These are phyloP conservation scores for Pseudozyma hubeiensis DNA, from an alignment of 1,284 basidiomycete species.

Conservation along the genomic window DNA sequence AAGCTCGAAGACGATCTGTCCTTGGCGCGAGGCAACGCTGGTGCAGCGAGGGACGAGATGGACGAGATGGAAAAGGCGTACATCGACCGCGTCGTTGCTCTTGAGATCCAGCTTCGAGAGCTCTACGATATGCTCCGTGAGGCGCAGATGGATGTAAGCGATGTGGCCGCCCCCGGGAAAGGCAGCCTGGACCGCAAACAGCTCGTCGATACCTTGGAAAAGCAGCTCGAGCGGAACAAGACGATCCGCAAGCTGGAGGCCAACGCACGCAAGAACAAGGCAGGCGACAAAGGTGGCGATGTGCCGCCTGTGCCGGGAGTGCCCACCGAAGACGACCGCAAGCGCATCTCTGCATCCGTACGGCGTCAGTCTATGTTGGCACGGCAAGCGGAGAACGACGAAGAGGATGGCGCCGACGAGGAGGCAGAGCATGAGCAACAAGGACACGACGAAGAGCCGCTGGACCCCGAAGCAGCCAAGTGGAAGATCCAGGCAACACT, in stretches of 20 bases:
- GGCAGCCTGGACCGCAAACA: conserved; percentile 62
- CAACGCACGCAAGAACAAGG: conserved; percentile 59
- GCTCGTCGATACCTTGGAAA: conserved; percentile 74
- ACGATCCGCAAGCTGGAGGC: conserved; percentile 69
- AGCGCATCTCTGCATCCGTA: conserved; percentile 51
- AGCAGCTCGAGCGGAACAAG: conserved; percentile 67
- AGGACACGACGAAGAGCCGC: conserved; percentile 29
- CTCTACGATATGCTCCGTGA: conserved; percentile 84
- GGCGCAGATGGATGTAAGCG: conserved; percentile 78
- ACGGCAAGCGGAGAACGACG: conserved; percentile 10
- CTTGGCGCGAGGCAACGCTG: conserved; percentile 80
- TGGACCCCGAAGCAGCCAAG: conserved; percentile 59
- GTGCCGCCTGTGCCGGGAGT: conserved; percentile 23
- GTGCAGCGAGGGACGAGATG: conserved; percentile 73
- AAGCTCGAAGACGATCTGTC: conserved; percentile 83
- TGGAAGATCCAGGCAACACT: conserved; percentile 67
- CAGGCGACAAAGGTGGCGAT: conserved; percentile 1
- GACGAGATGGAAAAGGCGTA: conserved; percentile 83
- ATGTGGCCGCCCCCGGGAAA: conserved; percentile 51
- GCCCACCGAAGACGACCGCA: conserved; percentile 44
- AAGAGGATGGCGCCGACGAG: conserved; percentile 13
- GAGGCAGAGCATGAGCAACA: conserved; percentile 14
- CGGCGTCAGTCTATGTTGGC: conserved; percentile 45
- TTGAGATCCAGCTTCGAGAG: conserved; percentile 92
- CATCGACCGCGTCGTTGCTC: conserved; percentile 85